phyloP scores from a whole-genome alignment of 1,139 yeast species.

The Yamadazyma jaroonii region DNA sequence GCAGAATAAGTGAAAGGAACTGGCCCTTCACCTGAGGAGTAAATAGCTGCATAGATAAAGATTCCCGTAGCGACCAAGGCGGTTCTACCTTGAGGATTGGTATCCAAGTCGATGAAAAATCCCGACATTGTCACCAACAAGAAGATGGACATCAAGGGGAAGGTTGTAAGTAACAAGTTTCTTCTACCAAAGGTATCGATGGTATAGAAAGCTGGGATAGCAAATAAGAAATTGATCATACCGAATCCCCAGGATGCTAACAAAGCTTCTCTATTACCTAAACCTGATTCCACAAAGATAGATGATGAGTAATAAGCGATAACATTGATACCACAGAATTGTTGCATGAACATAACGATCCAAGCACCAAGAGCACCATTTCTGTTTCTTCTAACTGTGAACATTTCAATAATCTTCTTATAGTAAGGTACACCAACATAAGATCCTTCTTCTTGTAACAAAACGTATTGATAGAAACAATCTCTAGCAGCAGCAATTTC shows the following conservation, averaged over 20 bases:
- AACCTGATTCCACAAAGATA: conserved; percentile 69
- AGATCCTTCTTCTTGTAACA: conserved; percentile 67
- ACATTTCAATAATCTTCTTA: conserved; percentile 50
- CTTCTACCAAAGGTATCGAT: conserved; percentile 83
- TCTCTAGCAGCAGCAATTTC: conserved; percentile 72
- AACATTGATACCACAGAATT: conserved; percentile 88
- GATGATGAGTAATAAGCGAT: conserved; percentile 80
- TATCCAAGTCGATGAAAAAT: conserved; percentile 55
- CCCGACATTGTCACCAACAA: conserved; percentile 74
- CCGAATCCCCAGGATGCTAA: conserved; percentile 89
- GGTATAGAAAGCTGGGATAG: conserved; percentile 79
- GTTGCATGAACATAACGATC: conserved; percentile 88
- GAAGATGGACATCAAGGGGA: conserved; percentile 72
- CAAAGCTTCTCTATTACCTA: conserved; percentile 59
- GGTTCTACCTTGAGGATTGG: conserved; percentile 48
- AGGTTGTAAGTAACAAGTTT: conserved; percentile 62
- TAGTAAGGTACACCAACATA: conserved; percentile 47
- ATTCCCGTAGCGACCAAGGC: conserved; percentile 71
- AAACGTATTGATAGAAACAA: conserved; percentile 66
- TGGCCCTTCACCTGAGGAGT: conserved; percentile 87
- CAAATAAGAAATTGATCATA: conserved; percentile 74
- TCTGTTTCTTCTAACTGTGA: conserved; percentile 74
- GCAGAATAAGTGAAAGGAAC: conserved; percentile 91
- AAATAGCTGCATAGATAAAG: conserved; percentile 69
- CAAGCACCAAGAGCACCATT: conserved; percentile 80